Conservation (phyloP, 306 rosid genomes). For the Elaeagnus macrophylla region DNA sequence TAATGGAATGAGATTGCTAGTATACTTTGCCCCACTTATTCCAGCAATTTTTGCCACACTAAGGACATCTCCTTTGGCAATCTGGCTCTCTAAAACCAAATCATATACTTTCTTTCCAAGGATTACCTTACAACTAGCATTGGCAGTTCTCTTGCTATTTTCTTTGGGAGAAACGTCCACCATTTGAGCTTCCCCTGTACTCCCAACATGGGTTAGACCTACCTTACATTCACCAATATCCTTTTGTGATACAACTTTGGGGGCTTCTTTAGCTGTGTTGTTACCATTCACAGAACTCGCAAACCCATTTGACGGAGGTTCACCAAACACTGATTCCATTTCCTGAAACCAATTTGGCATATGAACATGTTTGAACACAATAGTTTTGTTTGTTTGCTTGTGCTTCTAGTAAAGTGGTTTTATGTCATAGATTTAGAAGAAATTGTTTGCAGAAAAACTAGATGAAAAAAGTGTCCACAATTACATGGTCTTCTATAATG, state of each 20-base stretch:
- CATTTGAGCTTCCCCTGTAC: slow-evolving; percentile 81
- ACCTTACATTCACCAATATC: slow-evolving; percentile 15
- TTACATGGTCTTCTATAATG: neutral
- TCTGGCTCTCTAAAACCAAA: slow-evolving; percentile 59
- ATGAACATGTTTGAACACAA: neutral
- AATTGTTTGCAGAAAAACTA: too few relatives aligned
- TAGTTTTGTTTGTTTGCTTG: neutral
- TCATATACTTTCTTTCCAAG: slow-evolving; percentile 85
- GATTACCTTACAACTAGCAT: slow-evolving; percentile 65
- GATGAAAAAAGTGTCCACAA: neutral
- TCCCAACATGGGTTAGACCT: slow-evolving; percentile 54
- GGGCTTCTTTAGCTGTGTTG: slow-evolving; percentile 22
- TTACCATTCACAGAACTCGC: slow-evolving; percentile 32
- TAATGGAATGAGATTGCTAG: slow-evolving; percentile 72
- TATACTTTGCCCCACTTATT: slow-evolving; percentile 78
- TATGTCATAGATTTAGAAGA: neutral
- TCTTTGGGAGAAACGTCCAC: slow-evolving; percentile 82
- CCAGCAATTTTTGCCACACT: slow-evolving; percentile 84
- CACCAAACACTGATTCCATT: slow-evolving; percentile 74
- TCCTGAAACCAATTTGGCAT: slow-evolving; percentile 38
- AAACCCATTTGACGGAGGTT: slow-evolving; percentile 35
- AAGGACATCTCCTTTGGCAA: slow-evolving; percentile 79
- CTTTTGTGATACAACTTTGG: slow-evolving; percentile 19
- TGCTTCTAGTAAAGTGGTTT: slow-evolving; percentile 1
- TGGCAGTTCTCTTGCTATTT: slow-evolving; percentile 57